Conservation (phyloP, 1,139 yeast species). For the Kodamaea sp. region DNA sequence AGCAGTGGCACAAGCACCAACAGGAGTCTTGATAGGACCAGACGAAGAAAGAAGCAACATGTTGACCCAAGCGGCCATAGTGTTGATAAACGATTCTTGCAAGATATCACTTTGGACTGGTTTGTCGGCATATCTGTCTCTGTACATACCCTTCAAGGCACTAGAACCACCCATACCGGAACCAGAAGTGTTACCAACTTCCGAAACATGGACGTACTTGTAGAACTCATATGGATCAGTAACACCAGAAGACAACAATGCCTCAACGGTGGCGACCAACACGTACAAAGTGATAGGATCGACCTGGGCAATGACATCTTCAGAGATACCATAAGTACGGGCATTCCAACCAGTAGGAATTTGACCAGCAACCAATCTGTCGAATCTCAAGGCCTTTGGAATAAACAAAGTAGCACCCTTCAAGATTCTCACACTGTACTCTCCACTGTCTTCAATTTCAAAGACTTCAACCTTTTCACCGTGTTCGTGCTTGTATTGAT, state of each 20-base stretch:
- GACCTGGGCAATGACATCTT: slow-evolving; percentile 89
- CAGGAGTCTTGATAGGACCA: slow-evolving; percentile 99
- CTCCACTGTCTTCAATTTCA: slow-evolving; percentile 87
- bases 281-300: slow-evolving; percentile 94
- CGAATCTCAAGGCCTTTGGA: slow-evolving; percentile 95
- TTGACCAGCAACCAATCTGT: slow-evolving; percentile 98
- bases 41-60: slow-evolving; percentile 97
- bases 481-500: slow-evolving; percentile 89
- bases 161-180: slow-evolving; percentile 99
- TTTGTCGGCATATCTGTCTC: slow-evolving; percentile 85
- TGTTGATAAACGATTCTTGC: slow-evolving; percentile 97
- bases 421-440: slow-evolving; percentile 83
- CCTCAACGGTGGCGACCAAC: slow-evolving; percentile 93
- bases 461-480: slow-evolving; percentile 93
- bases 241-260: slow-evolving; percentile 88
- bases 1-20: slow-evolving; percentile 99
- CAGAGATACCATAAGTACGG: slow-evolving; percentile 89
- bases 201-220: slow-evolving; percentile 96
- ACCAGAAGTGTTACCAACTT: slow-evolving; percentile 98
- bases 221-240: slow-evolving; percentile 98
- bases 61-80: slow-evolving; percentile 99
- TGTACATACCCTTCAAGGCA: slow-evolving; percentile 97
- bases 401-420: slow-evolving; percentile 90
- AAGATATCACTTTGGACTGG: slow-evolving; percentile 96
- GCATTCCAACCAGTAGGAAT: slow-evolving; percentile 99